These are phyloP conservation scores for Stachybotrys chartarum DNA, from an alignment of 2,329 filamentous ascomycete genomes.

Conservation along the genomic window DNA sequence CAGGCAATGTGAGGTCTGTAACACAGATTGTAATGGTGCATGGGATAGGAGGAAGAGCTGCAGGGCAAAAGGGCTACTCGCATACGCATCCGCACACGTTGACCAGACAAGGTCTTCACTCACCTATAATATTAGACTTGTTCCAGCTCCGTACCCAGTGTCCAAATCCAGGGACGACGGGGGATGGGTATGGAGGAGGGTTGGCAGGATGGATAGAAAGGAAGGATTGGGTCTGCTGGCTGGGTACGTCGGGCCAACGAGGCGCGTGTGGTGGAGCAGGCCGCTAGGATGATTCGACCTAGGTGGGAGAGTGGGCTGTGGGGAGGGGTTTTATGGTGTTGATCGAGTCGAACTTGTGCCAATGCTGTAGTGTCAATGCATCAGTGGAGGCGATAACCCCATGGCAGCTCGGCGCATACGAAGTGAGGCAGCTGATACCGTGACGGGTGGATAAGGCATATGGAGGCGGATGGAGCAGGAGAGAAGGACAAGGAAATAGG, in stretches of 20 bases:
- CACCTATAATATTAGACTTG: neutral
- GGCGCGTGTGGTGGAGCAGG: neutral
- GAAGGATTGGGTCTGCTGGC: neutral
- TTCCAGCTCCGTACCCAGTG: neutral
- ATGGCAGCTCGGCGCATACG: neutral
- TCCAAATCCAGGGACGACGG: neutral
- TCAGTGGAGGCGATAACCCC: neutral
- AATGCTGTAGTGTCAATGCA: neutral
- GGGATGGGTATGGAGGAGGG: neutral
- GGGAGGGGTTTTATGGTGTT: neutral
- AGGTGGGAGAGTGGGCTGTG: neutral
- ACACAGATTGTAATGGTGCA: neutral
- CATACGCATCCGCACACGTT: neutral
- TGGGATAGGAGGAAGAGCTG: neutral
- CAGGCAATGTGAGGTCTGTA: neutral
- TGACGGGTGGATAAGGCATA: neutral
- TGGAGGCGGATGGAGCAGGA: neutral
- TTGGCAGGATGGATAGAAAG: neutral
- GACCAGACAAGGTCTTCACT: neutral
- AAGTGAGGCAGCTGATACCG: neutral
- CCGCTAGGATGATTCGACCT: neutral
- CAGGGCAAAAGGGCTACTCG: neutral
- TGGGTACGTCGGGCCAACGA: neutral
- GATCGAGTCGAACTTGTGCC: neutral
- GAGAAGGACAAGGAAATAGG: neutral